phyloP scores from a whole-genome alignment of 1,139 yeast species.

The Komagataea norvegica region DNA sequence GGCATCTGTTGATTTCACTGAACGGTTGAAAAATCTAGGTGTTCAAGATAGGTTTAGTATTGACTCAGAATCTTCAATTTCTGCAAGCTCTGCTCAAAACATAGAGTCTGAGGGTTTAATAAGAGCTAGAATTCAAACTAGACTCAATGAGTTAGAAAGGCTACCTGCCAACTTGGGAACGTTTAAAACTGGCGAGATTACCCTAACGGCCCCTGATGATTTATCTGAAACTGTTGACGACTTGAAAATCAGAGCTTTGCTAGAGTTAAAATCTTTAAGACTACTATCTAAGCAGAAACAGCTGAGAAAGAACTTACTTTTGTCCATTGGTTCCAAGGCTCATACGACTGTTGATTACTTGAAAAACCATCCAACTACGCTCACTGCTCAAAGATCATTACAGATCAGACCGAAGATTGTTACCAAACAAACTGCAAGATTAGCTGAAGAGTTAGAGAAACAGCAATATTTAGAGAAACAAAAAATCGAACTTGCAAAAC shows the following conservation, averaged over 20 bases:
- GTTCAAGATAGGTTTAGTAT: slow-evolving; percentile 29
- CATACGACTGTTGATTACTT: slow-evolving; percentile 46
- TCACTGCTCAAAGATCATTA: slow-evolving; percentile 58
- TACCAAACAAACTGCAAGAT: slow-evolving; percentile 54
- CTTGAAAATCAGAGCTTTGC: slow-evolving; percentile 59
- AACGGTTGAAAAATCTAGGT: slow-evolving; percentile 31
- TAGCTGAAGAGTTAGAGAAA: slow-evolving; percentile 58
- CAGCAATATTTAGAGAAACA: slow-evolving; percentile 53
- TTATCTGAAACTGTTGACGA: slow-evolving; percentile 38
- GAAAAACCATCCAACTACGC: slow-evolving; percentile 46
- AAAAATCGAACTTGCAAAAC: slow-evolving; percentile 33
- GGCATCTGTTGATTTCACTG: slow-evolving; percentile 29
- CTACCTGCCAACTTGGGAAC: slow-evolving; percentile 76
- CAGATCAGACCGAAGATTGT: slow-evolving; percentile 69
- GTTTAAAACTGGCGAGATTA: slow-evolving; percentile 39
- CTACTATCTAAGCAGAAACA: slow-evolving; percentile 81
- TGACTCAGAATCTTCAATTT: slow-evolving; percentile 24
- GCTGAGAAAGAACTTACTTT: slow-evolving; percentile 67
- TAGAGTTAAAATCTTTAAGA: slow-evolving; percentile 80
- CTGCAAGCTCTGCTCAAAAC: slow-evolving; percentile 27
- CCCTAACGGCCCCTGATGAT: slow-evolving; percentile 40
- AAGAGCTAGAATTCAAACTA: slow-evolving; percentile 53
- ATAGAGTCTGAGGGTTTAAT: slow-evolving; percentile 46
- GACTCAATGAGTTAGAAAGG: slow-evolving; percentile 71
- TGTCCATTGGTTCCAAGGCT: slow-evolving; percentile 60